These are phyloP conservation scores for Hippophae gyantsensis DNA, from an alignment of 306 rosid genomes.

Conservation along the genomic window DNA sequence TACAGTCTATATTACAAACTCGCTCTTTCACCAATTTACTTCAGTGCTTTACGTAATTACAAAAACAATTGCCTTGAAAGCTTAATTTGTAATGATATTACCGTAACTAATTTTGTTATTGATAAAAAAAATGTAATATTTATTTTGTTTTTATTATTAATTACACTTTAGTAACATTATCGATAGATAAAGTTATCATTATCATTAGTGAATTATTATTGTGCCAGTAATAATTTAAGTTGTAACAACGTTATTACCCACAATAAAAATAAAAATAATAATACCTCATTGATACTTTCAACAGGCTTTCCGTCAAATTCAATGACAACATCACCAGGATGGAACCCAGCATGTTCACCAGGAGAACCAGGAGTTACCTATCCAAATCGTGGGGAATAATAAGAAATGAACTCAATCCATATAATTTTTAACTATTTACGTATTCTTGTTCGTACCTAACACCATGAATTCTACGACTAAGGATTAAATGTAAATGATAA, in stretches of 20 bases:
- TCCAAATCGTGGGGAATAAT: slow-evolving; percentile 11
- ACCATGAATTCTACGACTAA: too few relatives aligned
- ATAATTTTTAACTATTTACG: neutral
- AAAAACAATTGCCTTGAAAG: too few relatives aligned
- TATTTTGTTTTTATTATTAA: too few relatives aligned
- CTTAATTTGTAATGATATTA: too few relatives aligned
- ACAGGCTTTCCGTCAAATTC: slow-evolving; percentile 77
- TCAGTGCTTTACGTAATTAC: too few relatives aligned
- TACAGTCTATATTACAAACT: neutral
- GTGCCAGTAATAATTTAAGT: too few relatives aligned
- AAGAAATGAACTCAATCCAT: neutral
- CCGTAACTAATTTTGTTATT: too few relatives aligned
- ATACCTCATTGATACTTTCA: slow-evolving; percentile 61
- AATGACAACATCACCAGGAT: slow-evolving; percentile 70
- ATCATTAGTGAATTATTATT: too few relatives aligned
- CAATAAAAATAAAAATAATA: slow-evolving; percentile 4
- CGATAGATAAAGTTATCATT: too few relatives aligned
- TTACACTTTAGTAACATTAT: too few relatives aligned
- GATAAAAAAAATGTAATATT: too few relatives aligned
- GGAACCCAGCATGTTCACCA: slow-evolving; percentile 69
- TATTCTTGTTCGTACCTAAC: neutral
- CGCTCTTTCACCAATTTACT: neutral
- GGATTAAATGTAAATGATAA: too few relatives aligned
- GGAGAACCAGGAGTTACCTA: slow-evolving; percentile 91
- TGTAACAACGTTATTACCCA: neutral